Base-by-base conservation (phyloP, 1,284 basidiomycete species). In the Ganoderma resinaceum region DNA sequence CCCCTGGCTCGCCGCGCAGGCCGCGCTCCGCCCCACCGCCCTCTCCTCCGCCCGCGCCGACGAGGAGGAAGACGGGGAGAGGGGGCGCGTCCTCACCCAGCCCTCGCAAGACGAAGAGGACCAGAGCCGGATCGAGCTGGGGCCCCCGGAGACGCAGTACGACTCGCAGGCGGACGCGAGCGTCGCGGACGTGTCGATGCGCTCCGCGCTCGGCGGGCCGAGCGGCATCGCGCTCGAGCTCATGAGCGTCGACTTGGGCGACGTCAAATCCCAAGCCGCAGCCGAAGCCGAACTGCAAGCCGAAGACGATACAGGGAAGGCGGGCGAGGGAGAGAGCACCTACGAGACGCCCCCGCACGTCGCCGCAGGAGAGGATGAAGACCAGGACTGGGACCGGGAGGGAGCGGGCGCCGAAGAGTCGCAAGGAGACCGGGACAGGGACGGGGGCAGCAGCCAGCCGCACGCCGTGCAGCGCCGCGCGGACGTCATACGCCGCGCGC, bases 1-100 rank as follows among this genome's bases (percentile, higher is more conserved):
- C 72, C 84, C 85, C 0, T 95, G 93, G 93, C 82, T 97, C 5
- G 67, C 59, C 35, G 18, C 29, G 4, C 65, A 40, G 8, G n/a
- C 43, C n/a, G 57, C 58, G 23, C 12, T 33, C 37, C 37, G 33
- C 16, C n/a, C 26, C 18, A 11, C 57, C 7, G 26, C 29, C 2
- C 9, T 40, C n/a, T n/a, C n/a, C n/a, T n/a, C n/a, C 35, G 1
- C 20, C 43, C 43, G 23, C 40, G 61, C 5, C 14, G 29, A 26
- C 6, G 46, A 12, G 7, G 4, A 46, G 9, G 23, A 26, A 23
- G 12, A 46, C 18, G 42, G 23, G 23, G 43, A 46, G 12, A n/a
- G n/a, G 40, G 16, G 2, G 4, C 53, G 53, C 14, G 33, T 53
- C 20, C 26, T 5, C 26, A 12, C 58, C n/a, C 38, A 60, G 40